Evolutionary conservation across 176 grass and related monocot species (phyloP).

Genomic region (Rhynchospora tenuis): DNA sequence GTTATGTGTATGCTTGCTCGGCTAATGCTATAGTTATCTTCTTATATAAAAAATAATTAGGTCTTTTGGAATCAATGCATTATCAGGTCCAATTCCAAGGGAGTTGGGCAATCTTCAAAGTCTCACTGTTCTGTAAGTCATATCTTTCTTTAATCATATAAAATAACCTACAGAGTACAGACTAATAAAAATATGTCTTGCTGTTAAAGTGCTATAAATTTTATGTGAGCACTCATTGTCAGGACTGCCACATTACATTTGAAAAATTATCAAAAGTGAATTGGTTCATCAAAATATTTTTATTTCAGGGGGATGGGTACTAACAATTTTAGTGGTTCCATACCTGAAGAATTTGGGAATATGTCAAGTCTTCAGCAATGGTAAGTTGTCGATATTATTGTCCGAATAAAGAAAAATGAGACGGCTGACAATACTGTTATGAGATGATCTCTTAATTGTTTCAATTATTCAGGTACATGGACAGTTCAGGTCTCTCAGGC

Average conservation of each 20-base stretch:
- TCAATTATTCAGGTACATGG: constrained; percentile 48
- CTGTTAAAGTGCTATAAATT: neutral
- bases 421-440: neutral
- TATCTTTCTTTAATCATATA: neutral
- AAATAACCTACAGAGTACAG: neutral
- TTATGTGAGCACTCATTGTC: neutral
- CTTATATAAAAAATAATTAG: constrained; percentile 30
- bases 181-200: neutral
- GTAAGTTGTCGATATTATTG: constrained; percentile 27
- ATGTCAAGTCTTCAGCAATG: constrained; percentile 42
- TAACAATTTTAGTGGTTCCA: constrained; percentile 71
- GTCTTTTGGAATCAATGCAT: constrained; percentile 58
- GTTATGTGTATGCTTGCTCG: neutral
- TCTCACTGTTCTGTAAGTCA: constrained; percentile 43
- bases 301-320: constrained; percentile 46
- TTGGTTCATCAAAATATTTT: neutral
- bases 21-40: neutral
- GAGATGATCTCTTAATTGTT: neutral
- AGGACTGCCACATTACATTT: neutral
- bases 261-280: neutral
- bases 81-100: constrained; percentile 72
- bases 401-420: neutral
- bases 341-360: constrained; percentile 68
- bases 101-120: constrained; percentile 68
- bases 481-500: constrained; percentile 61